phyloP scores from a whole-genome alignment of 1,139 yeast species.

The Pichiaceae sp. region DNA sequence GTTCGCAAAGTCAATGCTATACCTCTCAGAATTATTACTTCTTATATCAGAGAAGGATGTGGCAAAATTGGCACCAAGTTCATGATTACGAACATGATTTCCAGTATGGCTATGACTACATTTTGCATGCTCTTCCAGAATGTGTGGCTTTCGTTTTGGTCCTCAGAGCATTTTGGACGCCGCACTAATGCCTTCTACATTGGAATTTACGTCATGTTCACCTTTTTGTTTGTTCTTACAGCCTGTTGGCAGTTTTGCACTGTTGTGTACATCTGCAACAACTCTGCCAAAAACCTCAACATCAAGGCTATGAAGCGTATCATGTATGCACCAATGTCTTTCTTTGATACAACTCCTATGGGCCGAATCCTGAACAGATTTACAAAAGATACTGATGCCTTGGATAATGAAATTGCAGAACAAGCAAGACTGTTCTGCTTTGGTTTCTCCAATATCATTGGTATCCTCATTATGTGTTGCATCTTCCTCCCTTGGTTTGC shows the following conservation, averaged over 20 bases:
- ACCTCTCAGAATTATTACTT: constrained; percentile 31
- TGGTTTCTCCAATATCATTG: constrained; percentile 32
- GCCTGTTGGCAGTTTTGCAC: constrained; percentile 39
- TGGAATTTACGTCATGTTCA: constrained; percentile 28
- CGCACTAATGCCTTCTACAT: constrained; percentile 23
- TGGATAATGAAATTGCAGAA: constrained; percentile 62
- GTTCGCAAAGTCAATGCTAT: constrained; percentile 34
- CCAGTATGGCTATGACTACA: constrained; percentile 6
- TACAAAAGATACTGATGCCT: constrained; percentile 71
- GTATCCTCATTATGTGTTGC: constrained; percentile 35
- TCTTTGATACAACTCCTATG: constrained; percentile 54
- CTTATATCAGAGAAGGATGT: constrained; percentile 51
- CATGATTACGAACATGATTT: constrained; percentile 10
- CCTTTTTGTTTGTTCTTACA: constrained; percentile 35
- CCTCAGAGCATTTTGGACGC: constrained; percentile 22
- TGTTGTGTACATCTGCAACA: constrained; percentile 44
- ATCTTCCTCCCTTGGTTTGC: constrained; percentile 41
- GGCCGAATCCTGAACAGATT: constrained; percentile 63
- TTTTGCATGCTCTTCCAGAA: constrained; percentile 14
- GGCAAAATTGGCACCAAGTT: constrained; percentile 34
- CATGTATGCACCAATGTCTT: constrained; percentile 61
- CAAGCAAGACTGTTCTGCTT: constrained; percentile 42
- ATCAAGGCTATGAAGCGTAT: constrained; percentile 48
- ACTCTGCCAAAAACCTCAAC: constrained; percentile 30
- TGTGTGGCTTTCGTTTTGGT: constrained; percentile 36